Evolutionary conservation across 805 yeast species (phyloP).

Genomic region (Debaryomyces prosopidis): DNA sequence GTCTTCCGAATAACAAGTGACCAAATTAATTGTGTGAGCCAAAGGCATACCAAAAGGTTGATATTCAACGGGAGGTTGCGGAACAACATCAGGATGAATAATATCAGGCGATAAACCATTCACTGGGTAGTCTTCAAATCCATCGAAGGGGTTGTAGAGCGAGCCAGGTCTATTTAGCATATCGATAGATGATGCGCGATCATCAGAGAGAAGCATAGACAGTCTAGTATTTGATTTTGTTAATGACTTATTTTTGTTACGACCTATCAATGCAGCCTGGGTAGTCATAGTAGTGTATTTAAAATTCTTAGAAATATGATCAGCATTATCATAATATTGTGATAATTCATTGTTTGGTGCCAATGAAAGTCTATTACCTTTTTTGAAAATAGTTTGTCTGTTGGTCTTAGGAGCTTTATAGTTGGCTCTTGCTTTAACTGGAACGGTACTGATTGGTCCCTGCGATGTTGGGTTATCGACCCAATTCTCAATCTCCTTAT

Average conservation of each 20-base stretch:
- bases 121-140: conserved; percentile 31
- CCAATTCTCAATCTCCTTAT: conserved; percentile 80
- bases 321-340: conserved; percentile 36
- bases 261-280: conserved; percentile 47
- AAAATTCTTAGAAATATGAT: conserved; percentile 37
- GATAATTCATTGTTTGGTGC: conserved; percentile 40
- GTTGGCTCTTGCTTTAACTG: conserved; percentile 53
- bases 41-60: conserved; percentile 88
- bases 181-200: conserved; percentile 35
- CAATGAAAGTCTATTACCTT: conserved; percentile 29
- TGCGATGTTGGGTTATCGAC: conserved; percentile 58
- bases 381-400: conserved; percentile 43
- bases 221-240: conserved; percentile 21
- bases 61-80: conserved; percentile 88
- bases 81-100: conserved; percentile 75
- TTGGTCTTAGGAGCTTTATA: conserved; percentile 36
- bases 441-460: conserved; percentile 55
- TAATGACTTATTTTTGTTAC: conserved; percentile 14
- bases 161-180: conserved; percentile 31
- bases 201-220: conserved; percentile 30
- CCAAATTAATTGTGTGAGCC: conserved; percentile 44
- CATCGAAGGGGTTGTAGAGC: conserved; percentile 32
- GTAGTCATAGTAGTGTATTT: conserved; percentile 65
- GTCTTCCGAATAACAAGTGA: conserved; percentile 95
- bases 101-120: conserved; percentile 57